Evolutionary conservation across 176 grass and related monocot genomes (phyloP).

Genomic region (Carex kokanica): DNA sequence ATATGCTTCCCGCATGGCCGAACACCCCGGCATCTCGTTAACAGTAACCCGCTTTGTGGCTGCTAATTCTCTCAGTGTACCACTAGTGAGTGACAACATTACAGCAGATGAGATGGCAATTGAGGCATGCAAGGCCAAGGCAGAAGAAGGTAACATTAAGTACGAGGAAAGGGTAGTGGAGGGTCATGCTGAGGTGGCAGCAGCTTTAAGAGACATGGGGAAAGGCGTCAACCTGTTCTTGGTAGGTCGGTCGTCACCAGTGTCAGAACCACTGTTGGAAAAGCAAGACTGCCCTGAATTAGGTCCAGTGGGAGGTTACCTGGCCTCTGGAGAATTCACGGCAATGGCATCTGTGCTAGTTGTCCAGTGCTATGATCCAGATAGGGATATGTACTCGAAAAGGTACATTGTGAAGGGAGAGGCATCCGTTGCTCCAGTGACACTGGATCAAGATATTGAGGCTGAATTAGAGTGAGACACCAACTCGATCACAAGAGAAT

Average conservation of each 20-base stretch:
- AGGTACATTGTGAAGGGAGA: not conserved
- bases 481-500: not conserved
- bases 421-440: not conserved
- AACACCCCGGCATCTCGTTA: conserved; percentile 26
- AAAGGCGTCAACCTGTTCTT: conserved; percentile 12
- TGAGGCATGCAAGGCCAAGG: conserved; percentile 15
- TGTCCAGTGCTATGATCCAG: conserved; percentile 25
- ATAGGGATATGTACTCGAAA: conserved; percentile 14
- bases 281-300: conserved; percentile 11
- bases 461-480: conserved; percentile 17
- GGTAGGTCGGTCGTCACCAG: conserved; percentile 5
- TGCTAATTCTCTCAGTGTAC: conserved; percentile 1
- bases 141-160: not conserved
- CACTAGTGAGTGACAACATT: conserved; percentile 1
- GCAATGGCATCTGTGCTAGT: not conserved
- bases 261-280: conserved; percentile 5
- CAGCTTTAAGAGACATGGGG: not conserved
- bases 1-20: conserved; percentile 22
- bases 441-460: not conserved
- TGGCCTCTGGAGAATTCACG: conserved; percentile 16
- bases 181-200: conserved; percentile 6
- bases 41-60: conserved; percentile 11
- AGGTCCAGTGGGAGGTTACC: conserved; percentile 14
- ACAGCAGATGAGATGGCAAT: conserved; percentile 14
- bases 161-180: conserved; percentile 1